A percentile compares a stretch with the other conserved stretches of the same genome.
These are phyloP conservation scores for Aspergillus sclerotioniger DNA, from an alignment of 495 filamentous ascomycete genomes.

Conservation along the genomic window DNA sequence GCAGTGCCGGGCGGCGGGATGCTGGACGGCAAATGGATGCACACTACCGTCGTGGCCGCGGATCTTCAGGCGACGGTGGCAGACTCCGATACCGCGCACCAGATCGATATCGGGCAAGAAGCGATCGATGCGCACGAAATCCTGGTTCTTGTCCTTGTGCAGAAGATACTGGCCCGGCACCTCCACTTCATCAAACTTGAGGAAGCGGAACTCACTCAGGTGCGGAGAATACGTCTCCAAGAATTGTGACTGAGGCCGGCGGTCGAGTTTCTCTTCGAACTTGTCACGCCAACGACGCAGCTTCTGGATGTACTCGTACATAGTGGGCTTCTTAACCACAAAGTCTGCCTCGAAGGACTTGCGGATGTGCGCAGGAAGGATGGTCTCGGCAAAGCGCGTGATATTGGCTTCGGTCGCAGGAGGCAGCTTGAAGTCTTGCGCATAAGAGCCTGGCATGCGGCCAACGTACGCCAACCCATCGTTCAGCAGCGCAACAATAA, in stretches of 20 bases:
- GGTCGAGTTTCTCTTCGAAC: slow-evolving; percentile 96
- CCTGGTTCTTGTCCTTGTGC: slow-evolving; percentile 97
- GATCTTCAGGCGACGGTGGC: slow-evolving; percentile 89
- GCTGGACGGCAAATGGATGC: slow-evolving; percentile 92
- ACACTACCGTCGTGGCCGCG: slow-evolving; percentile 96
- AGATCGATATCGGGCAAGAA: slow-evolving; percentile 94
- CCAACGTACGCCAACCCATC: slow-evolving; percentile 88
- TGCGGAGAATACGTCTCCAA: slow-evolving; percentile 83
- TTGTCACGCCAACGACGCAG: slow-evolving; percentile 94
- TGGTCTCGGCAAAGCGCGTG: slow-evolving; percentile 92
- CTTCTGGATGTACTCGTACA: slow-evolving; percentile 97
- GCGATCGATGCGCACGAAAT: slow-evolving; percentile 93
- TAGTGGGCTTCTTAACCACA: slow-evolving; percentile 86
- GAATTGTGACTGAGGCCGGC: slow-evolving; percentile 64
- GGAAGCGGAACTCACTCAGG: slow-evolving; percentile 93
- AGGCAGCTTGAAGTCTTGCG: slow-evolving; percentile 87
- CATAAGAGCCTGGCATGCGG: slow-evolving; percentile 79
- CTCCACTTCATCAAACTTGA: slow-evolving; percentile 98
- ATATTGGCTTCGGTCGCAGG: slow-evolving; percentile 91
- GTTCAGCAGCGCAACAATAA: slow-evolving; percentile 96
- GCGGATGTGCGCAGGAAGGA: slow-evolving; percentile 87
- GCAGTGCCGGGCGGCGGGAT: slow-evolving; percentile 87
- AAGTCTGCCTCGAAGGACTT: slow-evolving; percentile 96
- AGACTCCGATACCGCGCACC: slow-evolving; percentile 81
- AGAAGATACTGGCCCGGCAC: slow-evolving; percentile 95